Conservation (phyloP, 768 basidiomycete species). For the Suillus hirtellus region DNA sequence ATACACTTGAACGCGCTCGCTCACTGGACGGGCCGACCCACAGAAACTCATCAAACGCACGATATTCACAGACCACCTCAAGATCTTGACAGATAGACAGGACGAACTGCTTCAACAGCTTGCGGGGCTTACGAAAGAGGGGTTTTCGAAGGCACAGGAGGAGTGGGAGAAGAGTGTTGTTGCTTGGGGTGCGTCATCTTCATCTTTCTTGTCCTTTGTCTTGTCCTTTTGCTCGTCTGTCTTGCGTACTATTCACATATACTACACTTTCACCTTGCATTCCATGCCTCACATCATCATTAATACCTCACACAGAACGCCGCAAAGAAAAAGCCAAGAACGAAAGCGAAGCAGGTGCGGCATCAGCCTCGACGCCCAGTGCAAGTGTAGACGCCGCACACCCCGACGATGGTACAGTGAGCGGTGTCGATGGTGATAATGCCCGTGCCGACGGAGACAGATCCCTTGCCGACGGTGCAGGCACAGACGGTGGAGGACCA, state of each 20-base stretch:
- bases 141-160: constrained; percentile 67
- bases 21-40: neutral
- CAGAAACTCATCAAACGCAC: constrained; percentile 75
- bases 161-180: constrained; percentile 73
- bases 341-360: constrained; percentile 33
- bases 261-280: neutral
- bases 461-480: neutral
- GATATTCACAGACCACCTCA: constrained; percentile 74
- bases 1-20: neutral
- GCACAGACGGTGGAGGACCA: neutral
- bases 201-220: neutral
- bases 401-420: constrained; percentile 30
- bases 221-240: neutral
- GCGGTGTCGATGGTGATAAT: neutral
- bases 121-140: constrained; percentile 56
- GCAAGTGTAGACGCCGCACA: constrained; percentile 20
- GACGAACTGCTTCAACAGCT: constrained; percentile 69
- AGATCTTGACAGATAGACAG: constrained; percentile 65
- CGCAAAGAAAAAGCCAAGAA: constrained; percentile 57
- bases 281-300: neutral
- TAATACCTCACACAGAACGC: constrained; percentile 36
- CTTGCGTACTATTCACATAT: neutral
- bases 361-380: constrained; percentile 27
- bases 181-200: constrained; percentile 59
- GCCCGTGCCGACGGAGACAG: neutral